A percentile compares a stretch with the other conserved stretches of the same genome.
Conservation (phyloP, 805 yeast species). For the Myxozyma udenii region DNA sequence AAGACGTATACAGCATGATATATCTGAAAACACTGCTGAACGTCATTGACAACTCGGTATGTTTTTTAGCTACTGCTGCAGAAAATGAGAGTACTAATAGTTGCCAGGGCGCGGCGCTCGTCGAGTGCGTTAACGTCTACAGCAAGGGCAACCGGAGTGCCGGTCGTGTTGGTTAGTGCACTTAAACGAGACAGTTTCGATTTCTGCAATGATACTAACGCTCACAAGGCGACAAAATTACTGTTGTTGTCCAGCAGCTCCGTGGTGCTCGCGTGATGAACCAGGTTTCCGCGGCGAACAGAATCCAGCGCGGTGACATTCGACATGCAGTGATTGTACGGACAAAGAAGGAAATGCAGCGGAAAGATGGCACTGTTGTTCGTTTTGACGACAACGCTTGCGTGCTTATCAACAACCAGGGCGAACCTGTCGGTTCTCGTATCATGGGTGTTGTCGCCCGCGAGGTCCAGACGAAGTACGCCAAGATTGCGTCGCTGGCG, state of each 20-base stretch:
- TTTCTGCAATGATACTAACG: not conserved
- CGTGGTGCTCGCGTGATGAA: slow-evolving; percentile 14
- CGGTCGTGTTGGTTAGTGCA: slow-evolving; percentile 53
- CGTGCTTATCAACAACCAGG: slow-evolving; percentile 85
- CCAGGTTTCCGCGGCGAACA: slow-evolving; percentile 40
- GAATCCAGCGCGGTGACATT: slow-evolving; percentile 93
- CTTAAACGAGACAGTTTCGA: not conserved
- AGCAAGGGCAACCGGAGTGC: slow-evolving; percentile 81
- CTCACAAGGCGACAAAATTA: slow-evolving; percentile 74
- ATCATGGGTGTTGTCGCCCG: slow-evolving; percentile 83
- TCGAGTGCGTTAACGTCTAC: slow-evolving; percentile 92
- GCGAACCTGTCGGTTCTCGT: slow-evolving; percentile 94
- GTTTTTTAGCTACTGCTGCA: slow-evolving; percentile 10
- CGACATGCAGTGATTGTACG: slow-evolving; percentile 94
- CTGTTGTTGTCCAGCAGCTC: slow-evolving; percentile 64
- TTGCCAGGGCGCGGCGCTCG: slow-evolving; percentile 61
- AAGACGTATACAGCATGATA: slow-evolving; percentile 52
- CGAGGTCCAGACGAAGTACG: slow-evolving; percentile 78
- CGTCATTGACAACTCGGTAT: slow-evolving; percentile 83
- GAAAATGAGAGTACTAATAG: not conserved
- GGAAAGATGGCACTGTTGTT: slow-evolving; percentile 84
- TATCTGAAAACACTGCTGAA: slow-evolving; percentile 82
- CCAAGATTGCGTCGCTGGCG: slow-evolving; percentile 85
- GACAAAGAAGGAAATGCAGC: slow-evolving; percentile 71
- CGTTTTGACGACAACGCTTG: slow-evolving; percentile 96